Conservation (phyloP, 1,139 yeast species). For the Suhomyces wounanorum region DNA sequence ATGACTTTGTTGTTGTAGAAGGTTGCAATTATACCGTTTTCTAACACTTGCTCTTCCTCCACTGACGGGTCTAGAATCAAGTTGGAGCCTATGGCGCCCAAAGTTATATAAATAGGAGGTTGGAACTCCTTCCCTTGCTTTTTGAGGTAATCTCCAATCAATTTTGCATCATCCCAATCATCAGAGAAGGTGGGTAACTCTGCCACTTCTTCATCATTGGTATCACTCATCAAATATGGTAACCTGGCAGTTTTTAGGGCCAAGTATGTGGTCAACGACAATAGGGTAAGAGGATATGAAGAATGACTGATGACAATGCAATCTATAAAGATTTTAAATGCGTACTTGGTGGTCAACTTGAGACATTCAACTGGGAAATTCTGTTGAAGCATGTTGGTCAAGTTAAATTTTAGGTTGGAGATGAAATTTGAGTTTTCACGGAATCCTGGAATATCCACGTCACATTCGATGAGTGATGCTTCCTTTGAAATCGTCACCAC, state of each 20-base stretch:
- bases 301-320: slow-evolving; percentile 69
- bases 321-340: slow-evolving; percentile 76
- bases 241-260: slow-evolving; percentile 78
- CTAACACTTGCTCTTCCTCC: slow-evolving; percentile 85
- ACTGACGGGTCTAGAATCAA: slow-evolving; percentile 78
- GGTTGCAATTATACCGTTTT: slow-evolving; percentile 74
- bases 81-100: slow-evolving; percentile 72
- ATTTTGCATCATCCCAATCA: slow-evolving; percentile 68
- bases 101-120: slow-evolving; percentile 75
- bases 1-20: slow-evolving; percentile 67
- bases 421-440: slow-evolving; percentile 71
- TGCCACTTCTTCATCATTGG: slow-evolving; percentile 60
- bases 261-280: slow-evolving; percentile 76
- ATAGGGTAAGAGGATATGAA: slow-evolving; percentile 72
- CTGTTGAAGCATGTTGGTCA: slow-evolving; percentile 48
- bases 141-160: slow-evolving; percentile 37
- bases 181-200: slow-evolving; percentile 92
- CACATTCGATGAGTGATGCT: slow-evolving; percentile 62
- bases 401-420: slow-evolving; percentile 55
- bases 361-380: slow-evolving; percentile 53
- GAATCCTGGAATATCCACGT: slow-evolving; percentile 71
- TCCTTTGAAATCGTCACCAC: slow-evolving; percentile 60
- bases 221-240: slow-evolving; percentile 70
- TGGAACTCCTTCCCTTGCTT: slow-evolving; percentile 36
- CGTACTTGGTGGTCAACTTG: slow-evolving; percentile 68